Percentiles rank a stretch among this genome's conserved stretches.
Evolutionary conservation across 2,329 filamentous ascomycete species (phyloP).

Genomic region (Aspergillus ochraceoroseus): DNA sequence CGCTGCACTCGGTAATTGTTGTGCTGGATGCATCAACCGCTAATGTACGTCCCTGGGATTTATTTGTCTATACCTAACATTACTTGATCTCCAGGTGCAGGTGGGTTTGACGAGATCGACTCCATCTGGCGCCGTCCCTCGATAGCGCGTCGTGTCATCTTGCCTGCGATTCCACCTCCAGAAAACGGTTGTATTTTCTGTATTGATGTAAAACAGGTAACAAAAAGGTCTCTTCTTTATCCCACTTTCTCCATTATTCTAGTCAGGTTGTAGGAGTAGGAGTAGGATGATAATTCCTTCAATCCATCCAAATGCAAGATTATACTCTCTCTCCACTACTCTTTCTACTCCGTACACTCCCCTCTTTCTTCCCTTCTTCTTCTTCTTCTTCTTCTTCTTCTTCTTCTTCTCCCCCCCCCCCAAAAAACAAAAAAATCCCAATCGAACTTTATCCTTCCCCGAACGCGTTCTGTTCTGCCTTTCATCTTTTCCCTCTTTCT

Average conservation of each 20-base stretch:
- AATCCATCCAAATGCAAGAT: too few species aligned
- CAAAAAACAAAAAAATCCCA: constrained; percentile 15
- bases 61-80: too few species aligned
- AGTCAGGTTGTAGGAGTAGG: too few species aligned
- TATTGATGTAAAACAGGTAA: too few species aligned
- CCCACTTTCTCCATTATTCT: too few species aligned
- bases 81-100: background rate
- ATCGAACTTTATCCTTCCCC: constrained; percentile 19
- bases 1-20: constrained; percentile 13
- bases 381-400: background rate
- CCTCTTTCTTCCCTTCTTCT: constrained; percentile 6
- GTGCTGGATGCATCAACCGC: too few species aligned
- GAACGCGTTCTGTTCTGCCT: constrained; percentile 7
- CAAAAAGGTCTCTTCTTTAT: too few species aligned
- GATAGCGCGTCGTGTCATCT: constrained; percentile 22
- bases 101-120: constrained; percentile 1
- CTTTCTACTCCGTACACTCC: background rate
- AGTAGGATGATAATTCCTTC: too few species aligned
- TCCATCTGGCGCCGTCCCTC: constrained; percentile 9
- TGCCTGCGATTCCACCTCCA: constrained; percentile 18
- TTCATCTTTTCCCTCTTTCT: constrained; percentile 7
- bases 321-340: constrained; percentile 2
- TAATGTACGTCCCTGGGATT: too few species aligned
- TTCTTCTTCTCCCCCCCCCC: constrained; percentile 15
- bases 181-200: too few species aligned